phyloP scores from a whole-genome alignment of 148 eudicot genomes.

The Camellia japonica region DNA sequence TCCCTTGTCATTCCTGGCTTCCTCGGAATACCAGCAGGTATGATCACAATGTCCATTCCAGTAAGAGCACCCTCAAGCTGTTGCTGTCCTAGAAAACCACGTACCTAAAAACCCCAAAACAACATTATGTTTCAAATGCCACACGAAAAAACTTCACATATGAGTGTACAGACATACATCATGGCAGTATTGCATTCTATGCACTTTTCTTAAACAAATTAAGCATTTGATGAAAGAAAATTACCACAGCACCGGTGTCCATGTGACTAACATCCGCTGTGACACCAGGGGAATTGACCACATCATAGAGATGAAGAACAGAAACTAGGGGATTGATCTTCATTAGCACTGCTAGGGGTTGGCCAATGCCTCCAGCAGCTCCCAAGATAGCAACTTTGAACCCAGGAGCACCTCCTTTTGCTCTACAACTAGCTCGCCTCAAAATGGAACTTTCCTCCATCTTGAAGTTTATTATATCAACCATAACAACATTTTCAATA shows the following conservation, averaged over 20 bases:
- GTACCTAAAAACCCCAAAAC: constrained; percentile 43
- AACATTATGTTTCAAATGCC: too few species aligned
- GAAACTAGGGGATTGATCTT: constrained; percentile 97
- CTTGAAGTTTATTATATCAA: constrained; percentile 20
- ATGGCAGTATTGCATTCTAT: too few species aligned
- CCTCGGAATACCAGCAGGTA: constrained; percentile 97
- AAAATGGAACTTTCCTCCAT: constrained; percentile 50
- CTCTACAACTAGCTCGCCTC: constrained; percentile 68
- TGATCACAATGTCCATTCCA: constrained; percentile 89
- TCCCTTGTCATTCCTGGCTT: constrained; percentile 99
- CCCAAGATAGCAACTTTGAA: constrained; percentile 94
- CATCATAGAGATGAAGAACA: constrained; percentile 91
- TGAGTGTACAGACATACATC: too few species aligned
- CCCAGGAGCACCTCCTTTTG: constrained; percentile 88
- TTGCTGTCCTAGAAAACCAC: constrained; percentile 79
- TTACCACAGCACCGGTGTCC: constrained; percentile 99
- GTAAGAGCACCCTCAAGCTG: constrained; percentile 78
- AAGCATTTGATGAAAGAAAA: not conserved
- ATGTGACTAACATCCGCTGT: constrained; percentile 98
- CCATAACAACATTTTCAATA: not conserved
- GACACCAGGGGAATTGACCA: constrained; percentile 94
- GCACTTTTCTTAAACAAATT: not conserved
- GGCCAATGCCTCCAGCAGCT: constrained; percentile 99
- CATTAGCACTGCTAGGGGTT: constrained; percentile 86
- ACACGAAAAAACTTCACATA: too few species aligned